A percentile compares a stretch with the other conserved stretches of the same genome.
These are phyloP conservation scores for Thymus quinquecostatus DNA, from an alignment of 257 asterid species.

Conservation along the genomic window DNA sequence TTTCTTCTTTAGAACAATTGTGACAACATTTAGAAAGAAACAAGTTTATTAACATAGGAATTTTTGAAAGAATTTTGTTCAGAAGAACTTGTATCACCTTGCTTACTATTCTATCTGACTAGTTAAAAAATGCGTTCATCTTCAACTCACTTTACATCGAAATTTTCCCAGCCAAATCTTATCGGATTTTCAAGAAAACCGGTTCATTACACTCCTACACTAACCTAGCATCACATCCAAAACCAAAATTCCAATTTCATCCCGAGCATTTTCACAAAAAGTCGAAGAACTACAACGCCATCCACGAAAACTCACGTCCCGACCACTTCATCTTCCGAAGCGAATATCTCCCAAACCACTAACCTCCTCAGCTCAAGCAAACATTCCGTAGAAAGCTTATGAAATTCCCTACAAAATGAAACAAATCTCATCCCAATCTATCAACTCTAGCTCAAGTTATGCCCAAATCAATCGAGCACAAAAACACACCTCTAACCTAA, in stretches of 20 bases:
- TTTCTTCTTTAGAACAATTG: neutral
- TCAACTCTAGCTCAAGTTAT: slow-evolving; percentile 40
- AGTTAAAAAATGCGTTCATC: slow-evolving; percentile 52
- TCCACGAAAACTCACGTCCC: slow-evolving; percentile 14
- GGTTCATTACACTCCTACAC: slow-evolving; percentile 33
- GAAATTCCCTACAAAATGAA: slow-evolving; percentile 49
- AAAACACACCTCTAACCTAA: slow-evolving; percentile 59
- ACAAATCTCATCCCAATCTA: slow-evolving; percentile 36
- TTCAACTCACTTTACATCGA: slow-evolving; percentile 36
- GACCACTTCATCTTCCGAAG: slow-evolving; percentile 53
- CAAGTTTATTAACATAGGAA: neutral
- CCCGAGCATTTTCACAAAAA: slow-evolving; percentile 35
- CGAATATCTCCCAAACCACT: slow-evolving; percentile 35
- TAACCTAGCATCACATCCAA: slow-evolving; percentile 23
- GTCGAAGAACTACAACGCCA: slow-evolving; percentile 36
- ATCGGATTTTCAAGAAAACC: slow-evolving; percentile 36
- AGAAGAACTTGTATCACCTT: neutral
- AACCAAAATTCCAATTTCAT: slow-evolving; percentile 11
- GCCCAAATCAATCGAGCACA: slow-evolving; percentile 41
- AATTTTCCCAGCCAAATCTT: slow-evolving; percentile 29
- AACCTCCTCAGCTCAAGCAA: neutral
- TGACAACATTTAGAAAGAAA: neutral
- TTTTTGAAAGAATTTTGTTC: neutral
- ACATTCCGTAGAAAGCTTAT: slow-evolving; percentile 42
- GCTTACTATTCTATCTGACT: neutral